Percentiles rank a stretch among this genome's conserved stretches.
Conservation (phyloP, 371 early-diverging fungal genomes). For the Apophysomyces elegans region DNA sequence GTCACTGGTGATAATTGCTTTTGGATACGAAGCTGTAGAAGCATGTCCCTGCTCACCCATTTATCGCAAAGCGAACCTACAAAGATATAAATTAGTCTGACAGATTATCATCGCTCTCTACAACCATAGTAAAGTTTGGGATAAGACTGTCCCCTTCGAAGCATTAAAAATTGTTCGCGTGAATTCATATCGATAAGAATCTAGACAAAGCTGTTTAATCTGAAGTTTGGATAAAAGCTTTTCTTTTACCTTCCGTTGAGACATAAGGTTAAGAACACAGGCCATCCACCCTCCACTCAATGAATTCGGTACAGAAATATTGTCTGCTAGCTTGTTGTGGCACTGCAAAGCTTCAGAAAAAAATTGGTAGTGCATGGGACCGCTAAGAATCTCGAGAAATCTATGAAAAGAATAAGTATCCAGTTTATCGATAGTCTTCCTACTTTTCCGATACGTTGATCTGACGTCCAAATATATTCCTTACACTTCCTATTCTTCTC, state of each 20-base stretch:
- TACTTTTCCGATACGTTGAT: slow-evolving; percentile 23
- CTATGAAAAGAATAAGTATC: not conserved
- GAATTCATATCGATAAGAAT: not conserved
- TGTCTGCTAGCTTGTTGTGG: not conserved
- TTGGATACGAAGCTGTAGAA: not conserved
- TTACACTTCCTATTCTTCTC: not conserved
- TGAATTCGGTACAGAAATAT: not conserved
- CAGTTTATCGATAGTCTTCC: not conserved
- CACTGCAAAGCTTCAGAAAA: not conserved
- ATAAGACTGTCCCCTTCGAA: not conserved
- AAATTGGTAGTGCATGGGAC: not conserved
- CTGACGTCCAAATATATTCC: slow-evolving; percentile 14
- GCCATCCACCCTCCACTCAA: slow-evolving; percentile 7
- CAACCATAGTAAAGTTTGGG: slow-evolving; percentile 7
- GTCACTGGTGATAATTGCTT: not conserved
- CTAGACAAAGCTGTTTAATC: not conserved
- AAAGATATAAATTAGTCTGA: not conserved
- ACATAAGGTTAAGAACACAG: slow-evolving; percentile 13
- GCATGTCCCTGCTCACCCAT: not conserved
- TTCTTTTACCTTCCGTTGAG: slow-evolving; percentile 8
- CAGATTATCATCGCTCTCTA: not conserved
- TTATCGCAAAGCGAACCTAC: not conserved
- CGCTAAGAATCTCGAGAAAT: slow-evolving; percentile 11
- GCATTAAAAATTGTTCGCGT: not conserved
- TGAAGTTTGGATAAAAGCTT: not conserved